Percentiles rank a stretch among this genome's conserved stretches.
phyloP scores from a whole-genome alignment of 2,329 filamentous ascomycete species.

The Geosmithia flava region DNA sequence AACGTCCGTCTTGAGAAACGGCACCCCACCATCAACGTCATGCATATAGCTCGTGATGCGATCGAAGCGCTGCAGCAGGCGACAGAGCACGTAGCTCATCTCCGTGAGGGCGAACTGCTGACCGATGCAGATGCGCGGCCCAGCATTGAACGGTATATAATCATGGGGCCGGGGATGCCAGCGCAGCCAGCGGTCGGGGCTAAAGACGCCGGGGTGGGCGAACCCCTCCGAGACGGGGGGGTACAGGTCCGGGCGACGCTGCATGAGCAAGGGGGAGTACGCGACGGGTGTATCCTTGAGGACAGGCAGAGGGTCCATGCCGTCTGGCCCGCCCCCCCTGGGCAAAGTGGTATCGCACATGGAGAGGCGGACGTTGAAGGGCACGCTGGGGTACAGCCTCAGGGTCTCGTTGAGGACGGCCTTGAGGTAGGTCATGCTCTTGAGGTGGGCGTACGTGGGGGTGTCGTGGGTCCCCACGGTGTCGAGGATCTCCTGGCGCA shows the following conservation, averaged over 20 bases:
- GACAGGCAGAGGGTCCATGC: conserved; percentile 48
- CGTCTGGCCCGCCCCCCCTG: conserved; percentile 53
- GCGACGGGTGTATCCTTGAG: conserved; percentile 52
- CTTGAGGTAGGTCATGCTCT: conserved; percentile 75
- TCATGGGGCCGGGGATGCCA: conserved; percentile 57
- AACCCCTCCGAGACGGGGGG: conserved; percentile 33
- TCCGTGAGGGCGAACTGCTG: conserved; percentile 76
- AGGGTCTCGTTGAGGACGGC: conserved; percentile 66
- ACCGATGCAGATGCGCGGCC: conserved; percentile 62
- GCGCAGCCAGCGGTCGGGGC: conserved; percentile 53
- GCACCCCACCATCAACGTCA: conserved; percentile 38
- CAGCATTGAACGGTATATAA: conserved; percentile 66
- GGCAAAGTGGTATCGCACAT: conserved; percentile 66
- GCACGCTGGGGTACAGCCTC: conserved; percentile 65
- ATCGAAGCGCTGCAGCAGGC: conserved; percentile 62
- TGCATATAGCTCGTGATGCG: conserved; percentile 45
- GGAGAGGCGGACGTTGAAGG: conserved; percentile 65
- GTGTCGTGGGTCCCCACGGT: conserved; percentile 46
- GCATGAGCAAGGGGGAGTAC: conserved; percentile 62
- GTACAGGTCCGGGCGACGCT: conserved; percentile 53
- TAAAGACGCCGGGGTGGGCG: conserved; percentile 37
- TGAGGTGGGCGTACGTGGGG: conserved; percentile 70
- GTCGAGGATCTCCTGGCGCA: conserved; percentile 61
- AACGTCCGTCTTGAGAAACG: conserved; percentile 45
- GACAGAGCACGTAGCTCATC: conserved; percentile 59